Percentiles rank a stretch among this genome's conserved stretches.
Evolutionary conservation across 192 early-diverging fungal genomes (phyloP).

Genomic region (Geranomyces michiganensis): DNA sequence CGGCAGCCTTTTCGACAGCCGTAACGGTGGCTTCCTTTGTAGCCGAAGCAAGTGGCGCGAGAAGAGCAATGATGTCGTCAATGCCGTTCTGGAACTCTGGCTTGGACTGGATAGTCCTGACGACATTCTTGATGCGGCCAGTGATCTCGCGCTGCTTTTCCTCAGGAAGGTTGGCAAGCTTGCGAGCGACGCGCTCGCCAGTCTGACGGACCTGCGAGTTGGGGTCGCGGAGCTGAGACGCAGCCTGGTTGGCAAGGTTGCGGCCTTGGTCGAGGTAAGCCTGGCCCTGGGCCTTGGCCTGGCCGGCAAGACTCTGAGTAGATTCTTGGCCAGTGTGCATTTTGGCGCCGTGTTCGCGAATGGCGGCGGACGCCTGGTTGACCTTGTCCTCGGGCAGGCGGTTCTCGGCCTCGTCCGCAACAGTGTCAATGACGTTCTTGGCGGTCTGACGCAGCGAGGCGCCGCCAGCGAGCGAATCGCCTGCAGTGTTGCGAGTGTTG

Average conservation of each 20-base stretch:
- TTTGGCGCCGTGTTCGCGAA: constrained; percentile 28
- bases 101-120: constrained; percentile 35
- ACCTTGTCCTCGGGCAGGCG: constrained; percentile 32
- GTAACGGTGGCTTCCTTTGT: constrained; percentile 32
- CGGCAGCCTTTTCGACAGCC: constrained; percentile 25
- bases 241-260: constrained; percentile 10
- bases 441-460: constrained; percentile 32
- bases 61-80: constrained; percentile 40
- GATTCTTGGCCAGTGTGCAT: constrained; percentile 31
- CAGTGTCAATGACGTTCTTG: constrained; percentile 33
- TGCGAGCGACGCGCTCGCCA: constrained; percentile 25
- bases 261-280: constrained; percentile 12
- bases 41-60: constrained; percentile 32
- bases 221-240: constrained; percentile 31
- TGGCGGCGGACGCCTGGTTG: constrained; percentile 32
- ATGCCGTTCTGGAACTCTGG: constrained; percentile 50
- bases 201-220: constrained; percentile 29
- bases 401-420: constrained; percentile 32
- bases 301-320: not conserved
- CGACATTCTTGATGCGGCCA: constrained; percentile 40
- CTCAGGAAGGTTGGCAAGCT: constrained; percentile 28
- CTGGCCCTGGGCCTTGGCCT: constrained; percentile 13
- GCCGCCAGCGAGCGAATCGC: constrained; percentile 28
- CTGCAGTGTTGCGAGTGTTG: constrained; percentile 24
- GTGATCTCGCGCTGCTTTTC: constrained; percentile 43